These are phyloP conservation scores for Cercophora newfieldiana DNA, from an alignment of 495 filamentous ascomycete species.

Conservation along the genomic window DNA sequence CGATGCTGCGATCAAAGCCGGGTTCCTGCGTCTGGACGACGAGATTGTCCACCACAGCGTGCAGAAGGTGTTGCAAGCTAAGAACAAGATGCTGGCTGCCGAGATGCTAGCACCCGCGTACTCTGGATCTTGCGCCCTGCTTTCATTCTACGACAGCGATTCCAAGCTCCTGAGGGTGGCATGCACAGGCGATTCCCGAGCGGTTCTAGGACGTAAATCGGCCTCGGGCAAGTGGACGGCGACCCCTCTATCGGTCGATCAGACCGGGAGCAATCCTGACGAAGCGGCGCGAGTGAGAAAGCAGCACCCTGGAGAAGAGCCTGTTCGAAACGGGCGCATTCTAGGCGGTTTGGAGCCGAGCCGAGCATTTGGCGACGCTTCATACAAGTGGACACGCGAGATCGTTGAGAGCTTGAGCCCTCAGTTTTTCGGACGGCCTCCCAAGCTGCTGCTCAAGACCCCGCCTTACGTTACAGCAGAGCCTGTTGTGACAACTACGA, in stretches of 20 bases:
- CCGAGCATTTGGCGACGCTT: slow-evolving; percentile 92
- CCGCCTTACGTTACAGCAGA: slow-evolving; percentile 98
- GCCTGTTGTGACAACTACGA: slow-evolving; percentile 91
- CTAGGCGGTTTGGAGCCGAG: slow-evolving; percentile 89
- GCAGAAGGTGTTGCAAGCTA: slow-evolving; percentile 80
- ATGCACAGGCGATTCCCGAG: slow-evolving; percentile 91
- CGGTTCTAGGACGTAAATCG: slow-evolving; percentile 81
- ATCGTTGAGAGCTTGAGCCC: slow-evolving; percentile 76
- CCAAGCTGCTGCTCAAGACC: slow-evolving; percentile 71
- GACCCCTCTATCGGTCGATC: slow-evolving; percentile 83
- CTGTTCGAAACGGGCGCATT: slow-evolving; percentile 83
- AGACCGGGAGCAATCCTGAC: slow-evolving; percentile 81
- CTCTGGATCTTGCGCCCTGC: slow-evolving; percentile 91
- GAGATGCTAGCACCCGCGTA: slow-evolving; percentile 90
- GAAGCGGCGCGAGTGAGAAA: slow-evolving; percentile 79
- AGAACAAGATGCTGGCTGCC: slow-evolving; percentile 82
- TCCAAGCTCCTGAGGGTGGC: slow-evolving; percentile 84
- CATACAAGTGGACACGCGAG: slow-evolving; percentile 92
- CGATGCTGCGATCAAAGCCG: slow-evolving; percentile 88
- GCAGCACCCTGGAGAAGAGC: slow-evolving; percentile 83
- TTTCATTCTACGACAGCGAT: slow-evolving; percentile 91
- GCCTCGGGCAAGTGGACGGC: slow-evolving; percentile 88
- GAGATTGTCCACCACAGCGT: slow-evolving; percentile 92
- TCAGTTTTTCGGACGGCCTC: slow-evolving; percentile 81
- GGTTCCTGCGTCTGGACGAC: slow-evolving; percentile 83